Evolutionary conservation across 768 basidiomycete genomes (phyloP), one percentile per base, ranked within the genome.

Genomic region (Mycena albidolilacea): DNA sequence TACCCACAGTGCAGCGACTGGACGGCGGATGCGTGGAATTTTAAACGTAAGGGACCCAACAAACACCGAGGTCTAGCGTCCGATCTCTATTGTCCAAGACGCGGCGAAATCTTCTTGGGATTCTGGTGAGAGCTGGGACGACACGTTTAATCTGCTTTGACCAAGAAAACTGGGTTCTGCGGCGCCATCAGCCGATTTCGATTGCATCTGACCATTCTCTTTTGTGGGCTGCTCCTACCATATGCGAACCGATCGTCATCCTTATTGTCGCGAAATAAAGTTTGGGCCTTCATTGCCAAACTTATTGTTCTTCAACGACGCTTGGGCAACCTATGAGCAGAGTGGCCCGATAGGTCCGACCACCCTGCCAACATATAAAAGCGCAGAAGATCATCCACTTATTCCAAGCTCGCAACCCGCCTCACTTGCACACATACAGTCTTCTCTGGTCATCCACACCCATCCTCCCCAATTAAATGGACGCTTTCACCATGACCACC

Each of bases 401-500:
- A 58, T 12, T 17, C 38, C 57, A 70, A 70, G 69, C 23, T 64
- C 57, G 57, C 63, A 35, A 35, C 43, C 14, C 46, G 21, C 14
- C 38, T 9, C 66, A 35, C 54, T 39, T 30, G 48, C 69, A 30
- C 43, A 35, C 67, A 46, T 38, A 5, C 55, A 70, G 59, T 19
- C 55, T 65, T 64, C 57, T 30, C 38, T 62, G 37, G 30, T 41
- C 30, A 60, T 38, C 38, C 65, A 7, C 54, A 62, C 35, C 44
- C 64, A 54, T 43, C 57, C 64, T 48, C 41, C 39, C 30, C 5
- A 50, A 17, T 35, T 50, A 19, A 63, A 74, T 74, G 73, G 74
- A 75, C 70, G 70, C 74, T 37, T 72, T 72, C 61, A 67, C 60
- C 59, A 67, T 50, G 61, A 60, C 55, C 50, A 65, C 61, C 67